These are phyloP conservation scores for Lolium perenne DNA, from an alignment of 176 grass and related monocot species.

Conservation along the genomic window DNA sequence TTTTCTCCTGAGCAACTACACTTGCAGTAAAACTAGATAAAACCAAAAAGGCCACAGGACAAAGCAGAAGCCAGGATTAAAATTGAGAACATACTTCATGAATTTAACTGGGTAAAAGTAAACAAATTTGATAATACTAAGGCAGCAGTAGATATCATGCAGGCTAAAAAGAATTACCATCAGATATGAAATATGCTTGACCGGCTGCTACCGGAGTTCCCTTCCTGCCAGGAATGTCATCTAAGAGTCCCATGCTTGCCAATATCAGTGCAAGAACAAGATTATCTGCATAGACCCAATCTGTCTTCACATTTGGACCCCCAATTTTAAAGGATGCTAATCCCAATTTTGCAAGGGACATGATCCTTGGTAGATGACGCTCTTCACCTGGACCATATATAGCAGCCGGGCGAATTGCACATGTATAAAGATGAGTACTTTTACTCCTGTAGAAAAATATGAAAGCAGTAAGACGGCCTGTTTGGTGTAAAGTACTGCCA, in stretches of 20 bases:
- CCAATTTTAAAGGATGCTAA: conserved; percentile 81
- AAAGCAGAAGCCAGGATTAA: background rate
- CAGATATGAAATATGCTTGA: conserved; percentile 90
- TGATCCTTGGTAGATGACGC: conserved; percentile 84
- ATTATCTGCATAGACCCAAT: conserved; percentile 95
- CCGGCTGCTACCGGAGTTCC: conserved; percentile 76
- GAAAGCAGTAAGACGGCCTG: conserved; percentile 13
- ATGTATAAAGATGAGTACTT: conserved; percentile 71
- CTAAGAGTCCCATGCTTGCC: conserved; percentile 82
- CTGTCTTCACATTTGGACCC: conserved; percentile 73
- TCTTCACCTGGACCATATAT: conserved; percentile 95
- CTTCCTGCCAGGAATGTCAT: conserved; percentile 75
- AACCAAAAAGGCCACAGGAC: background rate
- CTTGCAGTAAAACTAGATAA: background rate
- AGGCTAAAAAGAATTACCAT: conserved; percentile 67
- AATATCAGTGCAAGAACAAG: conserved; percentile 92
- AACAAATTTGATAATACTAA: background rate
- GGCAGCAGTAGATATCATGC: background rate
- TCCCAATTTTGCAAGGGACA: conserved; percentile 91
- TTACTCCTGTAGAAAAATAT: conserved; percentile 39
- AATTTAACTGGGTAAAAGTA: conserved; percentile 21
- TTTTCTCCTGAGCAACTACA: background rate
- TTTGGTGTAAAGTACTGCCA: background rate
- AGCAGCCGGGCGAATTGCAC: conserved; percentile 85
- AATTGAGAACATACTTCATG: background rate